Evolutionary conservation across 345 rosid genomes (phyloP).

Genomic region (Garcia nutans): DNA sequence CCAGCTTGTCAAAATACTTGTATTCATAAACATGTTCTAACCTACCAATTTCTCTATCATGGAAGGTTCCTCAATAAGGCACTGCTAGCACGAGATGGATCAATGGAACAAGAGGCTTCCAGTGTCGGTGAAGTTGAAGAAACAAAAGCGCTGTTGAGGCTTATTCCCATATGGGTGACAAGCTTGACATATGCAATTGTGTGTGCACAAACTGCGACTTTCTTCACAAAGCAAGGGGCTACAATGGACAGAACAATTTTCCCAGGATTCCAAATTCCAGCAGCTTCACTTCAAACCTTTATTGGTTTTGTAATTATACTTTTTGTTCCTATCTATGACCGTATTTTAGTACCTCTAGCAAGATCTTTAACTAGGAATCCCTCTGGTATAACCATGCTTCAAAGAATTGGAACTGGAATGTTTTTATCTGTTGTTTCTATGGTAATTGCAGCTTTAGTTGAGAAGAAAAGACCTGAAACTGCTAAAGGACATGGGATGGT

Average conservation of each 20-base stretch:
- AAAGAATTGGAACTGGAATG: conserved; percentile 24
- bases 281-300: conserved; percentile 25
- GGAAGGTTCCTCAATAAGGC: conserved; percentile 14
- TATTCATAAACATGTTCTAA: background rate
- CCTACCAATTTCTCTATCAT: background rate
- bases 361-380: conserved; percentile 10
- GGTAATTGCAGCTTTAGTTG: conserved; percentile 17
- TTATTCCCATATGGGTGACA: conserved; percentile 23
- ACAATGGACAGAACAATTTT: conserved; percentile 21
- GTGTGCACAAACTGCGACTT: conserved; percentile 21
- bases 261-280: conserved; percentile 16
- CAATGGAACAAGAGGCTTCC: background rate
- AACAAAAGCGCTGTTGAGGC: conserved; percentile 18
- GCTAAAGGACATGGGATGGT: conserved; percentile 12
- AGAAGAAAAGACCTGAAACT: conserved; percentile 19
- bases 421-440: conserved; percentile 14
- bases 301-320: conserved; percentile 12
- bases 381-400: conserved; percentile 21
- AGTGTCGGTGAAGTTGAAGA: conserved; percentile 11
- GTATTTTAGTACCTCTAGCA: conserved; percentile 10
- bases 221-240: conserved; percentile 25
- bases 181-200: conserved; percentile 17
- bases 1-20: no score
- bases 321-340: conserved; percentile 15
- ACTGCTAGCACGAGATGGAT: background rate